Evolutionary conservation across 148 eudicot species (phyloP).

Genomic region (Diospyros kaki): DNA sequence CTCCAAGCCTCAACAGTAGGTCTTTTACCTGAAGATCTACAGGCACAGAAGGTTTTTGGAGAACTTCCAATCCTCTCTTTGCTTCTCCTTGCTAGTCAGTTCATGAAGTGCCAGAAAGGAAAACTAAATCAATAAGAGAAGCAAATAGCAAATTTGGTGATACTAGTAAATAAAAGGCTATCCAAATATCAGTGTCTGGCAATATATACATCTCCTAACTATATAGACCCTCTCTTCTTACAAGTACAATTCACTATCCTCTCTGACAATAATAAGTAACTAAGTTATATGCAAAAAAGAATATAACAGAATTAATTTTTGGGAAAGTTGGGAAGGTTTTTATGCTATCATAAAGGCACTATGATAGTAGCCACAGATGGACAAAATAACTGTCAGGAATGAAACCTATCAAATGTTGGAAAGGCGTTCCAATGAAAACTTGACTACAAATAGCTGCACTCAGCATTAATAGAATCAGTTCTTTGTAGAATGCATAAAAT

Average conservation of each 20-base stretch:
- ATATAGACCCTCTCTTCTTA: neutral
- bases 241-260: neutral
- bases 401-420: neutral
- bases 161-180: neutral
- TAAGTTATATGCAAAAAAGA: no score
- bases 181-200: neutral
- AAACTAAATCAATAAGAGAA: neutral
- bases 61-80: constrained; percentile 87
- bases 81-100: constrained; percentile 89
- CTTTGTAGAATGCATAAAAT: neutral
- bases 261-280: neutral
- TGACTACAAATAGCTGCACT: neutral
- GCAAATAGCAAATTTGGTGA: neutral
- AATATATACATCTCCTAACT: neutral
- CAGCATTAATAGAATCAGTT: neutral
- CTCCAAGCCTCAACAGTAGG: constrained; percentile 3
- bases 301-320: no score
- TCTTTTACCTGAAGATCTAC: constrained; percentile 70
- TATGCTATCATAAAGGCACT: neutral
- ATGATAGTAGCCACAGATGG: neutral
- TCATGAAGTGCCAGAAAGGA: constrained; percentile 3
- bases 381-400: neutral
- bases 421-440: neutral
- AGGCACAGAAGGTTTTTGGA: constrained; percentile 79
- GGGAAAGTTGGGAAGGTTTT: neutral